Evolutionary conservation across 257 asterid species (phyloP), one percentile per base, ranked within the genome.

Genomic region (Lithospermum erythrorhizon): DNA sequence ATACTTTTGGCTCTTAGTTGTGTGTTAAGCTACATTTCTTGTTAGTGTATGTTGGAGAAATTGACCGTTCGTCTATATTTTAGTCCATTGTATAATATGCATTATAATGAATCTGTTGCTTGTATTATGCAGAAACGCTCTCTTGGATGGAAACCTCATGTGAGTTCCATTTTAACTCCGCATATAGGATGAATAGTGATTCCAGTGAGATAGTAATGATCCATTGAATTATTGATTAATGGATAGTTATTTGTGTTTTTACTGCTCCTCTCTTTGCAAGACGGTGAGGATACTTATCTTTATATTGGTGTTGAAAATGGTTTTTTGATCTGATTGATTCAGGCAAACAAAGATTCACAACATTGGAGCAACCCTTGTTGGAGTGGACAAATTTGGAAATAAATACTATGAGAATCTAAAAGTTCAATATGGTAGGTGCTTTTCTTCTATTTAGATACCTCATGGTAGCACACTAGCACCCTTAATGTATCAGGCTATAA

Each of bases 261-360:
- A 27, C 4, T 27, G 32, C 32, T 24, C 27, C 27, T 24, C 27
- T 24, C 27, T 24, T 24, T 24, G 2, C 27, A 24, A 1, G 27
- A 24, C 4, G 54, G 37, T 15, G 55, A 53, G 57, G 63, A 25
- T 57, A 35, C 54, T 21, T 35, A 23, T 24, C 29, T 47, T 37
- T 55, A 45, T 41, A 32, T 56, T 53, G 45, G 20, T 7, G 35
- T 53, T 57, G 4, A 9, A 14, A 55, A 2, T 22, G 9, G 29
- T 69, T 22, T 30, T 29, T 66, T 16, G 32, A 64, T 54, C 55
- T 55, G 41, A 57, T 58, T 61, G 58, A 54, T 68, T 41, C 76
- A 89, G 95, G 90, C 95, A 89, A 66, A 88, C 96, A 25, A 93
- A 89, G 87, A 81, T 93, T 60, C 98, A 93, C 75, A 93, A 93